Evolutionary conservation across 1,284 basidiomycete species (phyloP).

Genomic region (Hemileia vastatrix): DNA sequence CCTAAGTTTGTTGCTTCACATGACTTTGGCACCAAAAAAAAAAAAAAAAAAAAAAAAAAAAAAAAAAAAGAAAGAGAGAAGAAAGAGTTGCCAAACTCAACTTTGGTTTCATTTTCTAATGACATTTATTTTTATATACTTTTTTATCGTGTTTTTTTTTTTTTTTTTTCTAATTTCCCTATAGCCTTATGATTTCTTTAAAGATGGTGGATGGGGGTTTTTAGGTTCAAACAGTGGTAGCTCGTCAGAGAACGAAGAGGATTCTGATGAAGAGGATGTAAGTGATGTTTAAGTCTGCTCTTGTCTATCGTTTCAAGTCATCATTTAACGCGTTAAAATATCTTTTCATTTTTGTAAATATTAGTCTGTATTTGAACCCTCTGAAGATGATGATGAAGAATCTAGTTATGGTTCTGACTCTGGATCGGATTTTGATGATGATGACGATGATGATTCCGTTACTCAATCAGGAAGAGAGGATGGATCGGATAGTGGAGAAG

Average conservation of each 20-base stretch:
- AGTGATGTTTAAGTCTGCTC: neutral
- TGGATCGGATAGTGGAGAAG: slow-evolving; percentile 1
- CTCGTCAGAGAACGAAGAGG: slow-evolving; percentile 4
- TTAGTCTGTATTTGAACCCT: slow-evolving; percentile 16
- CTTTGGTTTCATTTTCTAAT: no score
- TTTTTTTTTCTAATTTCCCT: neutral
- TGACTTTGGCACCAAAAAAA: no score
- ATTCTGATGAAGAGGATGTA: slow-evolving; percentile 17
- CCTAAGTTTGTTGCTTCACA: no score
- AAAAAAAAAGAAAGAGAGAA: no score
- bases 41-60: no score
- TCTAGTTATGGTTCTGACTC: slow-evolving; percentile 9
- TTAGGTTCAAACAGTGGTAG: slow-evolving; percentile 45
- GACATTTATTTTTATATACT: no score
- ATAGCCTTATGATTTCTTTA: slow-evolving; percentile 83
- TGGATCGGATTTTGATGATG: slow-evolving; percentile 28
- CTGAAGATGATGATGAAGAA: slow-evolving; percentile 7
- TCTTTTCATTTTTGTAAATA: neutral
- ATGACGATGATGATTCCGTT: slow-evolving; percentile 50
- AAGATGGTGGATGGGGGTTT: slow-evolving; percentile 90
- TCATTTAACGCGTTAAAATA: neutral
- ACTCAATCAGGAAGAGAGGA: slow-evolving; percentile 2
- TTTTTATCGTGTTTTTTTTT: neutral
- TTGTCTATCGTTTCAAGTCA: neutral
- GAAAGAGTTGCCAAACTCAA: no score